phyloP scores from a whole-genome alignment of 768 basidiomycete genomes.

The Macrolepiota dolichaula region DNA sequence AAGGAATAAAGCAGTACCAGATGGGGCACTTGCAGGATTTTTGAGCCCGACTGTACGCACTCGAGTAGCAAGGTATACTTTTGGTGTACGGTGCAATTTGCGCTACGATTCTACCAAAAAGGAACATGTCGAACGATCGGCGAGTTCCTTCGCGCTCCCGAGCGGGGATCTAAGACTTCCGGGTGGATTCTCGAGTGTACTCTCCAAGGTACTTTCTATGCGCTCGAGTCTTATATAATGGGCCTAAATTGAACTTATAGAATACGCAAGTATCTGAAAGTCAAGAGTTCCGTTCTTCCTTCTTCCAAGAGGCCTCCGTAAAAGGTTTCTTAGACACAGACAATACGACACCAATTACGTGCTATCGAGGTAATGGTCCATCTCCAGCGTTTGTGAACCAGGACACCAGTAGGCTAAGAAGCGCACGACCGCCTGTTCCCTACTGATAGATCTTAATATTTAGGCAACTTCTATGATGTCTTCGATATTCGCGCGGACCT shows the following conservation, averaged over 20 bases:
- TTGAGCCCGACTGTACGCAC: slow-evolving; percentile 14
- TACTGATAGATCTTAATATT: neutral
- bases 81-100: slow-evolving; percentile 9
- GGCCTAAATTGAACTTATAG: slow-evolving; percentile 13
- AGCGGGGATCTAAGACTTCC: slow-evolving; percentile 8
- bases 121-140: slow-evolving; percentile 7
- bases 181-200: slow-evolving; percentile 10
- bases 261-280: slow-evolving; percentile 20
- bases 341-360: slow-evolving; percentile 14
- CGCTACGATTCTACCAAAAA: slow-evolving; percentile 6
- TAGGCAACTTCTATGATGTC: slow-evolving; percentile 17
- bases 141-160: neutral
- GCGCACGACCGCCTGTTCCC: neutral
- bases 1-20: slow-evolving; percentile 24
- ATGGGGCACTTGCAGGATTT: slow-evolving; percentile 20
- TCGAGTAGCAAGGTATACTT: slow-evolving; percentile 16
- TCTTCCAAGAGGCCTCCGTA: slow-evolving; percentile 5
- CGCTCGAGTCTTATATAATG: too few relatives aligned
- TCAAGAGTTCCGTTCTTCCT: slow-evolving; percentile 18
- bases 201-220: slow-evolving; percentile 10
- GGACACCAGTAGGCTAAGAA: slow-evolving; percentile 16
- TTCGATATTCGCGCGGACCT: slow-evolving; percentile 21
- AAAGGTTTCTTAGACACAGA: slow-evolving; percentile 8
- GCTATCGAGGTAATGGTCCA: slow-evolving; percentile 17
- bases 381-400: slow-evolving; percentile 20